A percentile compares a stretch with the other conserved stretches of the same genome.
phyloP scores from a whole-genome alignment of 2,329 filamentous ascomycete species.

The Aspergillus phoenicis region DNA sequence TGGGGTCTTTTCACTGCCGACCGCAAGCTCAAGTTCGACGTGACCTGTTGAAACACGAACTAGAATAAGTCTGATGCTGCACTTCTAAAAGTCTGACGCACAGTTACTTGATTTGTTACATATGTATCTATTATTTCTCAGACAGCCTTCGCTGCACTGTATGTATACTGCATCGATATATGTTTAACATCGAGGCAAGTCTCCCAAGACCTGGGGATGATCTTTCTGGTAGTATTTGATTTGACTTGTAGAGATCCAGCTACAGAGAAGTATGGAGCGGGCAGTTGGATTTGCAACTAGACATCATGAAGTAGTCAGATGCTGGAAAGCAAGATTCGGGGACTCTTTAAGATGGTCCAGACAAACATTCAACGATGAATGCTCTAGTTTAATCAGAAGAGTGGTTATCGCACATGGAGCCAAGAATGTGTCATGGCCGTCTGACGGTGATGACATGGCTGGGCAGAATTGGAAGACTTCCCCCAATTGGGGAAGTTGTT shows the following conservation, averaged over 20 bases:
- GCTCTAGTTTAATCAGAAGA: too few relatives aligned
- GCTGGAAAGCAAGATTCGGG: too few relatives aligned
- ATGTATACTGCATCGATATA: background rate
- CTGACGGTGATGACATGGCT: background rate
- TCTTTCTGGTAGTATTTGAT: background rate
- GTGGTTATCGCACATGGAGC: background rate
- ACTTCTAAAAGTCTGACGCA: slow-evolving; percentile 7
- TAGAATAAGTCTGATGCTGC: slow-evolving; percentile 2
- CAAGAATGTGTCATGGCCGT: background rate
- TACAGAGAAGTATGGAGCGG: background rate
- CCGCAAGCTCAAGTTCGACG: slow-evolving; percentile 59
- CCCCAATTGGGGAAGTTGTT: background rate
- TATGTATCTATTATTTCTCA: slow-evolving; percentile 10
- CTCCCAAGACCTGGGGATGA: background rate
- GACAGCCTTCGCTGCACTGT: background rate
- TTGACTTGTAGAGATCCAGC: background rate
- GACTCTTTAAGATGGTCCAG: too few relatives aligned
- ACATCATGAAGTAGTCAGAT: too few relatives aligned
- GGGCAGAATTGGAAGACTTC: background rate
- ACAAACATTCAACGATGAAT: too few relatives aligned
- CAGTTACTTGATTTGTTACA: background rate
- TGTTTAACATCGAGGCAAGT: background rate
- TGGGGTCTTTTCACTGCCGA: slow-evolving; percentile 69
- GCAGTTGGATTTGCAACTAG: too few relatives aligned
- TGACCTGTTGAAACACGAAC: slow-evolving; percentile 46